These are phyloP conservation scores for Coix lacrymajobi DNA, from an alignment of 176 grass and related monocot species.

Conservation along the genomic window DNA sequence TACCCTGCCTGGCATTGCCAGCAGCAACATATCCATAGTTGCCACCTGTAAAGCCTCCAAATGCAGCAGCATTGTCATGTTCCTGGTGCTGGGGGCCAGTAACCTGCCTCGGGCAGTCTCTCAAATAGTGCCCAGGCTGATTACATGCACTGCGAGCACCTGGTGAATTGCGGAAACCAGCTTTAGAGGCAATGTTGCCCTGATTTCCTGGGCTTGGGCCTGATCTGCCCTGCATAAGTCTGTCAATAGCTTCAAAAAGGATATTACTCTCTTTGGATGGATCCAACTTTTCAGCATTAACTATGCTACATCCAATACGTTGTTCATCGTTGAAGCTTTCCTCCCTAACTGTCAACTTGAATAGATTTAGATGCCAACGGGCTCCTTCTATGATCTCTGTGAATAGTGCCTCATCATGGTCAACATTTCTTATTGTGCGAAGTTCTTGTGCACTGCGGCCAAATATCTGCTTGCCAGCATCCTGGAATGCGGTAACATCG, in stretches of 20 bases:
- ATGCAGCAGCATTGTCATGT: too few relatives aligned
- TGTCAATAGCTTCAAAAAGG: slow-evolving; percentile 44
- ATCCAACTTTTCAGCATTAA: slow-evolving; percentile 55
- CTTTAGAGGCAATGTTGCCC: neutral
- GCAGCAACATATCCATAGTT: neutral
- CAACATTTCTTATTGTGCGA: neutral
- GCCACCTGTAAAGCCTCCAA: too few relatives aligned
- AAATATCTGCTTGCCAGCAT: neutral
- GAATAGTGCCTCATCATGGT: slow-evolving; percentile 50
- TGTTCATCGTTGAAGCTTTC: slow-evolving; percentile 60
- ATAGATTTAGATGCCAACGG: slow-evolving; percentile 46
- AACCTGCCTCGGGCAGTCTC: neutral
- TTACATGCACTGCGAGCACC: neutral
- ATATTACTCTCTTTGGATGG: slow-evolving; percentile 36
- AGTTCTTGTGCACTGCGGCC: neutral
- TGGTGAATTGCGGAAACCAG: neutral
- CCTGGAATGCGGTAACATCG: slow-evolving; percentile 28
- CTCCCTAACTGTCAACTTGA: slow-evolving; percentile 74
- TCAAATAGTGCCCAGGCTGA: neutral
- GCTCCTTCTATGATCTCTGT: slow-evolving; percentile 47
- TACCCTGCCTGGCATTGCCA: neutral
- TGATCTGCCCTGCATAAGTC: slow-evolving; percentile 16
- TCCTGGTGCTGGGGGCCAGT: too few relatives aligned
- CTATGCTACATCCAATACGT: slow-evolving; percentile 38
- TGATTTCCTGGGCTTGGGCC: neutral